Conservation (phyloP, 176 grass and related monocot species). For the Avena sativa region DNA sequence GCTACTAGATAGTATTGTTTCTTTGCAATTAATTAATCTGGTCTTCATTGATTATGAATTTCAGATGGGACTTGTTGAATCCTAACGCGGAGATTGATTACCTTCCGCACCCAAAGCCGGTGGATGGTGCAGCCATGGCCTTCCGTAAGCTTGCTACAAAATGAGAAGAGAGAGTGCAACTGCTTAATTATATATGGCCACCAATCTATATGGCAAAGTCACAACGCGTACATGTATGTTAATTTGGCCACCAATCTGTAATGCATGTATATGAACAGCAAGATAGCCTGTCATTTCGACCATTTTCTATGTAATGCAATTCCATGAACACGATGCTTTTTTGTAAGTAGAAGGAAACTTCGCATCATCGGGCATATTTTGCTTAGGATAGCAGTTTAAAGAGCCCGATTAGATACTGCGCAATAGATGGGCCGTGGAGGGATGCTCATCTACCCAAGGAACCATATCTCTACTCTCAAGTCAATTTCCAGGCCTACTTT, state of each 20-base stretch:
- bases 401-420: too few species aligned
- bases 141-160: background rate
- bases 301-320: background rate
- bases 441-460: too few species aligned
- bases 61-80: constrained; percentile 44
- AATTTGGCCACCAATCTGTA: background rate
- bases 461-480: too few species aligned
- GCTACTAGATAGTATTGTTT: background rate
- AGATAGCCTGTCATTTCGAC: background rate
- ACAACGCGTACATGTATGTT: background rate
- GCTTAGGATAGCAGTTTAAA: too few species aligned
- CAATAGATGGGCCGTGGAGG: too few species aligned
- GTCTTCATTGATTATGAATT: background rate
- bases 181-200: background rate
- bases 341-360: too few species aligned
- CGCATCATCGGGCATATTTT: too few species aligned
- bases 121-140: background rate
- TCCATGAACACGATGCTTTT: too few species aligned
- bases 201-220: background rate
- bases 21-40: background rate
- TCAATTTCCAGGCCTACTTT: background rate
- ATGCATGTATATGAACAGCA: background rate
- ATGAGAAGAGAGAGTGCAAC: background rate
- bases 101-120: constrained; percentile 22
- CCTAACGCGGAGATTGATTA: constrained; percentile 21